phyloP scores from a whole-genome alignment of 352 stramenopile species.

The Aphanomyces astaci region DNA sequence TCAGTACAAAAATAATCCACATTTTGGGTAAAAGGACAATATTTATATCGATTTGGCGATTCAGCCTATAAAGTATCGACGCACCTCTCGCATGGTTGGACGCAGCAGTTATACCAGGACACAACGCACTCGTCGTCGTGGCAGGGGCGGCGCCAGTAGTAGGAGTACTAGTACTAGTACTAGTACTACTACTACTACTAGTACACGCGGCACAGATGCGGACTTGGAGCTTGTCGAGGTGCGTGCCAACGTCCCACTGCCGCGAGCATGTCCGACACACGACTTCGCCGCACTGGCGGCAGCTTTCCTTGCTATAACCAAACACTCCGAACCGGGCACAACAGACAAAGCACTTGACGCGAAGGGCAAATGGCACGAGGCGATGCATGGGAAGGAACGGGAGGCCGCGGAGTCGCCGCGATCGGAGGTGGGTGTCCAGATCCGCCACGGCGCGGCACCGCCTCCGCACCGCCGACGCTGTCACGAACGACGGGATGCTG shows the following conservation, averaged over 20 bases:
- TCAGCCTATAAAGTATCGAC: too few relatives aligned
- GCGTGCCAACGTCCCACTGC: slow-evolving; percentile 36
- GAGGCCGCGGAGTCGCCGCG: slow-evolving; percentile 39
- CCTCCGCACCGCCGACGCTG: slow-evolving; percentile 45
- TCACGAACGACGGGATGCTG: slow-evolving; percentile 37
- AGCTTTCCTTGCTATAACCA: slow-evolving; percentile 42
- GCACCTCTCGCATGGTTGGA: too few relatives aligned
- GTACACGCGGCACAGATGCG: slow-evolving; percentile 14
- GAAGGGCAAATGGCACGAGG: slow-evolving; percentile 48
- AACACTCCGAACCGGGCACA: slow-evolving; percentile 47
- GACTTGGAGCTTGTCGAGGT: slow-evolving; percentile 6
- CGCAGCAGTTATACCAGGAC: too few relatives aligned
- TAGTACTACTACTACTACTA: too few relatives aligned
- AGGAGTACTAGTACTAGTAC: too few relatives aligned
- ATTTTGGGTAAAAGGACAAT: too few relatives aligned
- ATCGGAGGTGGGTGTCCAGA: slow-evolving; percentile 42
- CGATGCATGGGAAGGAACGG: slow-evolving; percentile 55
- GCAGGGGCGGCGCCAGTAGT: too few relatives aligned
- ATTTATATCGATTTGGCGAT: too few relatives aligned
- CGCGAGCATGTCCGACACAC: slow-evolving; percentile 55
- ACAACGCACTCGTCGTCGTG: too few relatives aligned
- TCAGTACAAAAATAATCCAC: too few relatives aligned
- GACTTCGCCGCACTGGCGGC: slow-evolving; percentile 66
- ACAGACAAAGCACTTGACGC: slow-evolving; percentile 52
- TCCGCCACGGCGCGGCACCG: slow-evolving; percentile 39